These are phyloP conservation scores for Calonectria hawksworthii DNA, from an alignment of 2,329 filamentous ascomycete species.

Conservation along the genomic window DNA sequence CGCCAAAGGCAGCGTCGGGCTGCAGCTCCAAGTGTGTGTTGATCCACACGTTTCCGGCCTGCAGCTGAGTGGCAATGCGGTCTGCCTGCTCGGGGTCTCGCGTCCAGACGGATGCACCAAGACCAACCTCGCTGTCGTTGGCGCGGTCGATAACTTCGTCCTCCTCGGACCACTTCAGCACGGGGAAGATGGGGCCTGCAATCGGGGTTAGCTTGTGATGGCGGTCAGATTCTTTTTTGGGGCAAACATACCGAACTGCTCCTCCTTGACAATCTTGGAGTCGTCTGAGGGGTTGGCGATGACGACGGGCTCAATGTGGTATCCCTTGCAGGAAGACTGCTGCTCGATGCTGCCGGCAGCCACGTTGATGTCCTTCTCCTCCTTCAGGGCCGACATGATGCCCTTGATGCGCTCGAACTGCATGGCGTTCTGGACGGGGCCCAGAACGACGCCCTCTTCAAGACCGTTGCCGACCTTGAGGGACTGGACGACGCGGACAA, in stretches of 20 bases:
- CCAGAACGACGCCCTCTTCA: constrained; percentile 55
- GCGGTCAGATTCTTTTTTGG: too few species aligned
- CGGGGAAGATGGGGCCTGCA: constrained; percentile 64
- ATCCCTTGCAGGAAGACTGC: constrained; percentile 28
- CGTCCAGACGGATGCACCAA: constrained; percentile 69
- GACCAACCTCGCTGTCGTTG: constrained; percentile 64
- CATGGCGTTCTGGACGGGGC: constrained; percentile 71
- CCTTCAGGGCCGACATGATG: neutral
- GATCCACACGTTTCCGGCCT: constrained; percentile 71
- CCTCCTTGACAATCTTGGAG: constrained; percentile 69
- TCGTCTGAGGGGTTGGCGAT: constrained; percentile 39
- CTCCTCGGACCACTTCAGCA: constrained; percentile 71
- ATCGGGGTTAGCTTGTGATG: neutral
- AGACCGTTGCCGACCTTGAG: constrained; percentile 62
- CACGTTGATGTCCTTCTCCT: constrained; percentile 4
- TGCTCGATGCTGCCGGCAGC: neutral
- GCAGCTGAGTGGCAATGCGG: constrained; percentile 64
- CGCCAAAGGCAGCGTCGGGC: constrained; percentile 30
- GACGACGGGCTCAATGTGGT: constrained; percentile 34
- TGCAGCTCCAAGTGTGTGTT: constrained; percentile 51
- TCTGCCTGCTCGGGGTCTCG: constrained; percentile 63
- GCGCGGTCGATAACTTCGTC: constrained; percentile 68
- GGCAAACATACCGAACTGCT: constrained; percentile 55
- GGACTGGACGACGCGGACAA: constrained; percentile 59
- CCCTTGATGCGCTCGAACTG: constrained; percentile 56